These are phyloP conservation scores for Solanum tarapatanum DNA, from an alignment of 257 asterid genomes.

Conservation along the genomic window DNA sequence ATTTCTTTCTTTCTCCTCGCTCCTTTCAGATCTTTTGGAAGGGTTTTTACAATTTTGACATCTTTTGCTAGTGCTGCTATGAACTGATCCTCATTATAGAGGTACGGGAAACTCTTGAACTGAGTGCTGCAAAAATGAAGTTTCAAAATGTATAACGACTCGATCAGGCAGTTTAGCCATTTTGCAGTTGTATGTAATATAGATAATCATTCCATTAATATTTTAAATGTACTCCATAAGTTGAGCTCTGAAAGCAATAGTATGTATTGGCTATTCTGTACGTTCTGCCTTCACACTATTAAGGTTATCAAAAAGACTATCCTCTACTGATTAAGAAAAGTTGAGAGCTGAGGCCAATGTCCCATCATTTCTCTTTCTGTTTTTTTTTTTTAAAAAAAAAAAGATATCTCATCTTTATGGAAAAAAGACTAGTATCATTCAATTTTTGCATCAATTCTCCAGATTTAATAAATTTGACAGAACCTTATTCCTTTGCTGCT, in stretches of 20 bases:
- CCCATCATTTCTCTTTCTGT: neutral
- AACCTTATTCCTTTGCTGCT: conserved; percentile 97
- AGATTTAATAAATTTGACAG: neutral
- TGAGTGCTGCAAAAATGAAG: conserved; percentile 54
- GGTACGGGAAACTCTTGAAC: conserved; percentile 96
- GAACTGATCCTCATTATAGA: conserved; percentile 83
- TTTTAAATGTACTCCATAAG: neutral
- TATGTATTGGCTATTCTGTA: neutral
- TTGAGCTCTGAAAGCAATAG: neutral
- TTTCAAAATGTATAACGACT: neutral
- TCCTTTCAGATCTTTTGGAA: conserved; percentile 85
- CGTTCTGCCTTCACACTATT: neutral
- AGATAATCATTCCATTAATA: neutral
- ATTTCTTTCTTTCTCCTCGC: conserved; percentile 89
- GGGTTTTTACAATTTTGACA: conserved; percentile 72
- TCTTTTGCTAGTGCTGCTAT: conserved; percentile 67
- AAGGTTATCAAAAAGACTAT: neutral
- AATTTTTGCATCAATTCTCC: neutral
- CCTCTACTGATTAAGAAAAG: neutral
- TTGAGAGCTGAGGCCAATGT: neutral
- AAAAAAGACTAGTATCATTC: neutral
- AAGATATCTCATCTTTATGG: neutral
- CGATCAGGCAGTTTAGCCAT: neutral
- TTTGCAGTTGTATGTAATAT: neutral
- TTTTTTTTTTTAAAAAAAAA: neutral